Conservation (phyloP, 202 grass and related monocot species). For the Bolboschoenoplectus hybrid region DNA sequence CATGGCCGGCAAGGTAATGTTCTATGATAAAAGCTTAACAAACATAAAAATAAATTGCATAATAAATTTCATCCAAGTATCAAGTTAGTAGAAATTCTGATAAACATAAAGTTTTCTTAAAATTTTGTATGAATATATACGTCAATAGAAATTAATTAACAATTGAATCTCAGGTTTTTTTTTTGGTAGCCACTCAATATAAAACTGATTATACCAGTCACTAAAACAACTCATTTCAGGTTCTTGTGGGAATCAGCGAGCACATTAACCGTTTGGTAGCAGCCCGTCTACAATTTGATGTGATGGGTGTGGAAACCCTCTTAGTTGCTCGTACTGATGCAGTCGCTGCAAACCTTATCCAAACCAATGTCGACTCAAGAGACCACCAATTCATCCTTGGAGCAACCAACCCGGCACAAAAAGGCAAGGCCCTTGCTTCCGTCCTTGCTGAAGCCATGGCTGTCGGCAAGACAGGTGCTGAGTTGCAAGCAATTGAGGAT, state of each 20-base stretch:
- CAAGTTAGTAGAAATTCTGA: not conserved
- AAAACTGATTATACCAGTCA: not conserved
- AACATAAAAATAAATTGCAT: not conserved
- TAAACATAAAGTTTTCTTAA: not conserved
- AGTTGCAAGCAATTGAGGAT: conserved; percentile 81
- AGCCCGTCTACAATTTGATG: conserved; percentile 87
- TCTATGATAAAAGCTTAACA: not conserved
- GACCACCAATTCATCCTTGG: conserved; percentile 97
- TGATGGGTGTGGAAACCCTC: conserved; percentile 91
- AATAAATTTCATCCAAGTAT: not conserved
- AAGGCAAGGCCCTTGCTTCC: conserved; percentile 45
- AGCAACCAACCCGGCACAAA: conserved; percentile 55
- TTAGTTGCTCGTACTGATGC: conserved; percentile 82
- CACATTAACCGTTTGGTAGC: conserved; percentile 93
- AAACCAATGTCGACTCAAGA: conserved; percentile 81
- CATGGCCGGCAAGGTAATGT: conserved; percentile 75
- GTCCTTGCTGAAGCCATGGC: conserved; percentile 60
- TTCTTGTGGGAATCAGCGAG: conserved; percentile 72
- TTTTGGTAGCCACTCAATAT: not conserved
- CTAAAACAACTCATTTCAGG: conserved; percentile 28
- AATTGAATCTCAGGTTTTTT: not conserved
- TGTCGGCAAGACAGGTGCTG: conserved; percentile 53
- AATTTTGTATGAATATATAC: not conserved
- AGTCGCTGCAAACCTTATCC: conserved; percentile 81
- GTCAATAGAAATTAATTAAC: not conserved